Percentiles rank a stretch among this genome's conserved stretches.
phyloP scores from a whole-genome alignment of 106 monocot species.

The Acorus gramineus region DNA sequence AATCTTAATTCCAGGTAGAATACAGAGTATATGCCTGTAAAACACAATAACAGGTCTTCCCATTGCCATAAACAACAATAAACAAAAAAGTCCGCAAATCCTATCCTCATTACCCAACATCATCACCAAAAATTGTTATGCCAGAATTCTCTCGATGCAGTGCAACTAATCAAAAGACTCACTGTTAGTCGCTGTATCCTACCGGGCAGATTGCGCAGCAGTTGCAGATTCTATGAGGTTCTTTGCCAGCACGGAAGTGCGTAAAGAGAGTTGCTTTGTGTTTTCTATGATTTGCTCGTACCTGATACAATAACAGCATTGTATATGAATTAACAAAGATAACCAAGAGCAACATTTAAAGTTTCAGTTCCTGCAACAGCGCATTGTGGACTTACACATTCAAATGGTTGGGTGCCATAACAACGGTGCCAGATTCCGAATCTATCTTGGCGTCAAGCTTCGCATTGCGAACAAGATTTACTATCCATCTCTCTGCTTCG shows the following conservation, averaged over 20 bases:
- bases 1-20: too few relatives aligned
- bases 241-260: slow-evolving; percentile 69
- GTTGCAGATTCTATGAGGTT: slow-evolving; percentile 60
- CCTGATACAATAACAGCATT: slow-evolving; percentile 13
- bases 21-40: too few relatives aligned
- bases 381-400: slow-evolving; percentile 41
- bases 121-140: too few relatives aligned
- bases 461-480: slow-evolving; percentile 74
- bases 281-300: slow-evolving; percentile 70
- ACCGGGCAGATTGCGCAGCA: slow-evolving; percentile 41
- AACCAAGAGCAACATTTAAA: neutral
- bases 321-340: neutral
- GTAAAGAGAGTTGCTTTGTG: slow-evolving; percentile 47
- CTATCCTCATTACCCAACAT: too few relatives aligned
- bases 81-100: too few relatives aligned
- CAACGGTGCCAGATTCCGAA: slow-evolving; percentile 42
- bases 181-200: neutral
- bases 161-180: too few relatives aligned
- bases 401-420: slow-evolving; percentile 38
- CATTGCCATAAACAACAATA: too few relatives aligned
- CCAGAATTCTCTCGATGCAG: too few relatives aligned
- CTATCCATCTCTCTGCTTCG: slow-evolving; percentile 83
- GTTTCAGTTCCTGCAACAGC: neutral
- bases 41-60: too few relatives aligned
- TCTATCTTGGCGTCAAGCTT: slow-evolving; percentile 88